phyloP scores from a whole-genome alignment of 805 yeast genomes.

The Tanozyma kutaoensis region DNA sequence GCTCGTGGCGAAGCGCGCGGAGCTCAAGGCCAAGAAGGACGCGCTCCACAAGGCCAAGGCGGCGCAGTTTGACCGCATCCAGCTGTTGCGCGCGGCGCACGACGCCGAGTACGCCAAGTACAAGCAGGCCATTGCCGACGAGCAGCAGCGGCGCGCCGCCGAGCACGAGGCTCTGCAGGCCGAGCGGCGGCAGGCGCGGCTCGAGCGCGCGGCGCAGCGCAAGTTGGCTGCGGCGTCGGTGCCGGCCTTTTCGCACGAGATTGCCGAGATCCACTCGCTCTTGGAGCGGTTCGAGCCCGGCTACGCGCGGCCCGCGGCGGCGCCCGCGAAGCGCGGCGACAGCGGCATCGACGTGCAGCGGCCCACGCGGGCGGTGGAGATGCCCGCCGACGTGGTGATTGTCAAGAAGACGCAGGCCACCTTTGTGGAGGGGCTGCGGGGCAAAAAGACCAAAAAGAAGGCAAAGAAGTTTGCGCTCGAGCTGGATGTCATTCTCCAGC shows the following conservation, averaged over 20 bases:
- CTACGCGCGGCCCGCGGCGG: conserved; percentile 38
- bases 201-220: conserved; percentile 47
- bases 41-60: conserved; percentile 57
- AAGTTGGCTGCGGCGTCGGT: conserved; percentile 59
- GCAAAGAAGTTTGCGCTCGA: conserved; percentile 58
- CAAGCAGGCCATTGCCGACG: conserved; percentile 54
- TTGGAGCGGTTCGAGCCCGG: conserved; percentile 68
- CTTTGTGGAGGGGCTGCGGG: conserved; percentile 35
- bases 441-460: conserved; percentile 17
- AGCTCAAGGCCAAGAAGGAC: conserved; percentile 50
- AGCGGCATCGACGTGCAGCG: conserved; percentile 10
- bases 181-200: conserved; percentile 37
- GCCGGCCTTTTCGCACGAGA: conserved; percentile 80
- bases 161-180: conserved; percentile 46
- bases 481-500: conserved; percentile 63
- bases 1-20: conserved; percentile 52
- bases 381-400: conserved; percentile 52
- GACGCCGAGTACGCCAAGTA: conserved; percentile 65
- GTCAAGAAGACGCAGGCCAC: conserved; percentile 51
- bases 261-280: conserved; percentile 60
- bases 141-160: conserved; percentile 52
- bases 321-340: conserved; percentile 4
- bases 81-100: conserved; percentile 58
- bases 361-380: conserved; percentile 37
- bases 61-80: conserved; percentile 51